Percentiles rank a stretch among this genome's conserved stretches.
These are phyloP conservation scores for Dictyostelium capitatum DNA, from an alignment of 78 protist genomes.

Conservation along the genomic window DNA sequence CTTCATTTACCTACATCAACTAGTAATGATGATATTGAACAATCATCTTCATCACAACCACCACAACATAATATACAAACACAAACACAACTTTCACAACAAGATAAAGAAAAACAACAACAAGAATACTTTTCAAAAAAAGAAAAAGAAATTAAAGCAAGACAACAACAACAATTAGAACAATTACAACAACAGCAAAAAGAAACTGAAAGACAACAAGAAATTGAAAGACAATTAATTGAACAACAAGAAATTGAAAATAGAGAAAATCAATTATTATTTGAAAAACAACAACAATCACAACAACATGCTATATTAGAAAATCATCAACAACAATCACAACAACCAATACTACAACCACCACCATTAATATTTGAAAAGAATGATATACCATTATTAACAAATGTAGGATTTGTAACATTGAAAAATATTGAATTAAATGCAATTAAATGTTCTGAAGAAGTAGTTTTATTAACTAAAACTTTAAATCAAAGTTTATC, in stretches of 20 bases:
- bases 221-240: neutral
- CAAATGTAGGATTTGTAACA: constrained; percentile 61
- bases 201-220: neutral
- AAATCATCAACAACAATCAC: constrained; percentile 17
- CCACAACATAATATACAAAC: neutral
- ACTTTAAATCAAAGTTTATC: constrained; percentile 46
- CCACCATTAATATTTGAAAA: constrained; percentile 40
- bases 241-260: neutral
- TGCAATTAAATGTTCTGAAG: constrained; percentile 68
- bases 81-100: neutral
- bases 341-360: neutral
- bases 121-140: neutral
- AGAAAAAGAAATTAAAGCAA: neutral
- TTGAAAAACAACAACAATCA: neutral
- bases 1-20: neutral
- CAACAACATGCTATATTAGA: neutral
- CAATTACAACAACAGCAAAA: neutral
- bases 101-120: neutral
- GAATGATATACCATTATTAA: constrained; percentile 34
- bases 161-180: neutral
- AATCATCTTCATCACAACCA: neutral
- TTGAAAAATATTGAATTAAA: constrained; percentile 43
- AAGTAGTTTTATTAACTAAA: constrained; percentile 24
- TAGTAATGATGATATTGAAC: neutral
- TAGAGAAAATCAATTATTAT: no score